These are phyloP conservation scores for Collariella sp. DNA, from an alignment of 495 filamentous ascomycete species.

Conservation along the genomic window DNA sequence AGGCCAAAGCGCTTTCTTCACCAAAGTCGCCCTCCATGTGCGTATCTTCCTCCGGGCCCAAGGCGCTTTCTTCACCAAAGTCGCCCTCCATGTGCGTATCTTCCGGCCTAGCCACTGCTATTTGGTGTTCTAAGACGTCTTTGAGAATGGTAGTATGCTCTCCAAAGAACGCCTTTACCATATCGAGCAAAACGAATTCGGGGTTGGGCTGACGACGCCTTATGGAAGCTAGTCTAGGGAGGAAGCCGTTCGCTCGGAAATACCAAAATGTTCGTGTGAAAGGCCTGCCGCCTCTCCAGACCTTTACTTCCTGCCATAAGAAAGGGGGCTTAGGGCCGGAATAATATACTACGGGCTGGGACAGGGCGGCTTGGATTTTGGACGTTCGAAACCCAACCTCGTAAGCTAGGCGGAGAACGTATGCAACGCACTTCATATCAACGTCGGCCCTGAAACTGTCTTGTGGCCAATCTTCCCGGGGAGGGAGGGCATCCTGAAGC, in stretches of 20 bases:
- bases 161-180: constrained; percentile 9
- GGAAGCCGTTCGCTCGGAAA: constrained; percentile 9
- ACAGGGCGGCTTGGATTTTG: constrained; percentile 6
- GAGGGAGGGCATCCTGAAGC: constrained; percentile 6
- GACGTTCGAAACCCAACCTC: constrained; percentile 9
- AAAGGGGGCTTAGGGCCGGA: neutral
- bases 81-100: neutral
- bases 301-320: constrained; percentile 8
- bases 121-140: no score
- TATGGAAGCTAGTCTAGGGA: constrained; percentile 3
- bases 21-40: neutral
- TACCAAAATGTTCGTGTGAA: constrained; percentile 10
- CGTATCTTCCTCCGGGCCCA: constrained; percentile 4
- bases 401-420: constrained; percentile 3
- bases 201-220: constrained; percentile 8
- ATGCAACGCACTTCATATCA: constrained; percentile 1
- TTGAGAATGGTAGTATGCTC: constrained; percentile 8
- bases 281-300: constrained; percentile 11
- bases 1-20: neutral
- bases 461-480: constrained; percentile 4
- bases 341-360: neutral
- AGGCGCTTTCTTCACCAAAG: neutral
- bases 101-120: no score
- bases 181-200: constrained; percentile 11
- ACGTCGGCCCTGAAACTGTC: constrained; percentile 8